Evolutionary conservation across 257 asterid species (phyloP).

Genomic region (Solanum ahanhuiri): DNA sequence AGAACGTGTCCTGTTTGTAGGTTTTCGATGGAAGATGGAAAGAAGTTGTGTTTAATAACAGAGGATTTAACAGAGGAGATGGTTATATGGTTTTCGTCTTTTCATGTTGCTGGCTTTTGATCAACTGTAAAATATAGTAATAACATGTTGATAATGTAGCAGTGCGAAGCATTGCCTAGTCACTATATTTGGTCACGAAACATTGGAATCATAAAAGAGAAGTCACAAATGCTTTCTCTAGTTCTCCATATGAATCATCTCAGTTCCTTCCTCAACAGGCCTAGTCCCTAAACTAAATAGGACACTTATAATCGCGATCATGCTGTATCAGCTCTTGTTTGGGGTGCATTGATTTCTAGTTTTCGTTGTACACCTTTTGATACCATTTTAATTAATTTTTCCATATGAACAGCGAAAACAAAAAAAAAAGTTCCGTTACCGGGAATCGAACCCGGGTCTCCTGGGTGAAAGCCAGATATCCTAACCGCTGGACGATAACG

Average conservation of each 20-base stretch:
- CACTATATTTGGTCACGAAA: neutral
- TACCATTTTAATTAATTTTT: neutral
- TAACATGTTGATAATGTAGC: neutral
- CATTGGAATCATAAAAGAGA: neutral
- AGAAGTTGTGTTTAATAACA: neutral
- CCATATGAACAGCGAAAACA: neutral
- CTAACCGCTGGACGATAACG: conserved; percentile 93
- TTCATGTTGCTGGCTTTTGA: conserved; percentile 35
- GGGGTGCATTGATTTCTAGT: neutral
- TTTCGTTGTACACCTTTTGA: neutral
- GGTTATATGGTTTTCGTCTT: conserved; percentile 37
- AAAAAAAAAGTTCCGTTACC: conserved; percentile 41
- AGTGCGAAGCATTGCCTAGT: neutral
- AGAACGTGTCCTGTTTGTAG: conserved; percentile 36
- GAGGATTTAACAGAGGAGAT: conserved; percentile 26
- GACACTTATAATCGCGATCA: too few species aligned
- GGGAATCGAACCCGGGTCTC: conserved; percentile 98
- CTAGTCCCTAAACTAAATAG: too few species aligned
- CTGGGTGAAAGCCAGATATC: conserved; percentile 98
- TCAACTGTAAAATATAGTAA: neutral
- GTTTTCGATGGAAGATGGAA: conserved; percentile 9
- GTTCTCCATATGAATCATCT: neutral
- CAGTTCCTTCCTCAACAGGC: too few species aligned
- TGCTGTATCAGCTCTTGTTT: neutral
- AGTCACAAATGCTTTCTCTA: neutral